Evolutionary conservation across 2,329 filamentous ascomycete genomes (phyloP).

Genomic region (Ophiostoma novo-ulmi): DNA sequence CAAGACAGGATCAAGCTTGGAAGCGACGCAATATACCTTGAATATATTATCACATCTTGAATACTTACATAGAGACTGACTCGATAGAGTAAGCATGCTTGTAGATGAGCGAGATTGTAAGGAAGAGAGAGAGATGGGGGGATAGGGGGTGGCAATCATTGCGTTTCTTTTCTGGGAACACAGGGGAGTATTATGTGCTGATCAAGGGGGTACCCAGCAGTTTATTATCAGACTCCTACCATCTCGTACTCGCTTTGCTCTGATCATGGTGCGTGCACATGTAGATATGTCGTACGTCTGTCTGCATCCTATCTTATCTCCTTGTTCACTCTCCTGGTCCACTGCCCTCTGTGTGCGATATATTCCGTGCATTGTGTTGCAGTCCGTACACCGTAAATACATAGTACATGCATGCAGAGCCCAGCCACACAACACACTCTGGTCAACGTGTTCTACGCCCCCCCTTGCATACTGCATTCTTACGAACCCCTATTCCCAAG

Average conservation of each 20-base stretch:
- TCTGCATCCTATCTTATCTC: no score
- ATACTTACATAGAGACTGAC: neutral
- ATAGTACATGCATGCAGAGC: no score
- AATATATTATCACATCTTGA: neutral
- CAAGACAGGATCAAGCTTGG: neutral
- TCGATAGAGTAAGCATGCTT: neutral
- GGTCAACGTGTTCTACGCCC: no score
- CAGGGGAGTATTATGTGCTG: neutral
- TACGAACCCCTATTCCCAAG: constrained; percentile 10
- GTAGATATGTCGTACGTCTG: neutral
- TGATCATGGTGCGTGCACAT: neutral
- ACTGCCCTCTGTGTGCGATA: neutral
- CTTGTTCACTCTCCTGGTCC: no score
- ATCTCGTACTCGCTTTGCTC: no score
- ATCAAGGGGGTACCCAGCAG: neutral
- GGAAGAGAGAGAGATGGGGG: no score
- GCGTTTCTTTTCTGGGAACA: neutral
- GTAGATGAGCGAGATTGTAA: no score
- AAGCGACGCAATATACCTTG: neutral
- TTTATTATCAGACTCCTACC: neutral
- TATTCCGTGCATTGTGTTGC: neutral
- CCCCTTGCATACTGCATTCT: neutral
- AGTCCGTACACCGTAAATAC: neutral
- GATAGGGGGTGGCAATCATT: constrained; percentile 10
- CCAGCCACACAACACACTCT: neutral